Conservation (phyloP, 257 asterid genomes). For the Voacanga thouarsii region DNA sequence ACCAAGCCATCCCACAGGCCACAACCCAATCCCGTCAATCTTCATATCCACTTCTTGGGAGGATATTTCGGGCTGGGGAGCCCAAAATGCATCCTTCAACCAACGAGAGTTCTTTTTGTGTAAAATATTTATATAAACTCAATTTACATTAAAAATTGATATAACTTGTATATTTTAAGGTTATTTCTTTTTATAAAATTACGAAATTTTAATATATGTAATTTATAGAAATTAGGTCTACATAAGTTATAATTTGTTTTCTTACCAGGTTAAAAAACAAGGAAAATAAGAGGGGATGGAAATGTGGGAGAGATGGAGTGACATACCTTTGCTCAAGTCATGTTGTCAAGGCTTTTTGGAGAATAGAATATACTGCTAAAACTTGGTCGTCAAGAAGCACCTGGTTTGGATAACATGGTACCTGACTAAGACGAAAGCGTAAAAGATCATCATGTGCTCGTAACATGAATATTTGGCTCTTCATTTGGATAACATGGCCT, state of each 20-base stretch:
- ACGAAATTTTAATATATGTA: no score
- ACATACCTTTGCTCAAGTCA: background rate
- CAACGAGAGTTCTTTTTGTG: no score
- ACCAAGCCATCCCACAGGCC: no score
- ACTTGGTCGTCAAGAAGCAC: background rate
- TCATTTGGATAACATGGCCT: slow-evolving; percentile 20
- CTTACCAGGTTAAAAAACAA: background rate
- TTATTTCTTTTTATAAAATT: no score
- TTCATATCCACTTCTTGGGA: background rate
- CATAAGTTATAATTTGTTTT: no score
- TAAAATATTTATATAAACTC: no score
- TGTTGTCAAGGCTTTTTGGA: background rate
- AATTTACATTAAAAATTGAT: no score
- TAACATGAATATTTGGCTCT: slow-evolving; percentile 18
- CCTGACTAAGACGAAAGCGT: background rate
- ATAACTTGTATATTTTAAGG: no score
- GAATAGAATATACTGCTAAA: background rate
- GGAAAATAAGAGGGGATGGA: background rate
- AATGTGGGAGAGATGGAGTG: background rate
- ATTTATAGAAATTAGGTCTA: no score
- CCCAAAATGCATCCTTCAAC: no score
- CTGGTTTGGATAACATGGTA: slow-evolving; percentile 10
- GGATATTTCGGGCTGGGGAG: background rate
- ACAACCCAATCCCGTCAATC: background rate
- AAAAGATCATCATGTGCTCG: slow-evolving; percentile 24